Base-by-base conservation (phyloP, 2,329 filamentous ascomycete species). In the Calonectria pseudoreteaudii region DNA sequence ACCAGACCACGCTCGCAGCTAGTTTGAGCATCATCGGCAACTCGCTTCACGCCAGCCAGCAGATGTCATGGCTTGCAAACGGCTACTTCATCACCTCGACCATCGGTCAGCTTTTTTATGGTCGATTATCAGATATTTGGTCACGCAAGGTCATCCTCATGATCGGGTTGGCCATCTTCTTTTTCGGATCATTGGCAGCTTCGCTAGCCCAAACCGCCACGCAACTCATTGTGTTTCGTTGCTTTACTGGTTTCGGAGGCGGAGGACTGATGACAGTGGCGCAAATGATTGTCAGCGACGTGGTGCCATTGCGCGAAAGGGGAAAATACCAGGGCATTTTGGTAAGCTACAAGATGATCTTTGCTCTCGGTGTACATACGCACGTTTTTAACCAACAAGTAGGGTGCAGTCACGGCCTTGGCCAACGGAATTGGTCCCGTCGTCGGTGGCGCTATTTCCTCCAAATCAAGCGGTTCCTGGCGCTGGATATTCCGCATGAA, bases 401-500 rank as follows among this genome's bases (percentile, higher is more conserved):
- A 62, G 56, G 56, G 56, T 20, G 56, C 56, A 18, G 56, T 62
- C 8, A 62, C 56, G 20, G 56, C 36, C 26, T 16, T 62, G 4
- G 56, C 56, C 3, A 62, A 62, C 18, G 56, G 56, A 38, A 62
- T 62, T 5, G 56, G 56, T 18, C 56, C 56, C 10, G 56, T 62
- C 13, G 36, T 62, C 16, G 56, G 56, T 20, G 56, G 56, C 28
- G 56, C 56, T 23, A 62, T 62, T 41, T 62, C 56, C n/a, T 62
- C 56, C 8, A 41, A 62, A 13, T 28, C 56, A 13, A 62, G 56
- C 16, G 11, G 23, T 28, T 62, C 56, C 2, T 62, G 56, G 56
- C 56, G 56, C 23, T 62, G 56, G 56, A 62, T 62, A 20, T 62
- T 62, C 34, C 56, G 56, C n/a, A 62, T 62, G 56, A 62, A 62